phyloP scores from a whole-genome alignment of 2,329 filamentous ascomycete species.

The Erysiphe neolycopersici region DNA sequence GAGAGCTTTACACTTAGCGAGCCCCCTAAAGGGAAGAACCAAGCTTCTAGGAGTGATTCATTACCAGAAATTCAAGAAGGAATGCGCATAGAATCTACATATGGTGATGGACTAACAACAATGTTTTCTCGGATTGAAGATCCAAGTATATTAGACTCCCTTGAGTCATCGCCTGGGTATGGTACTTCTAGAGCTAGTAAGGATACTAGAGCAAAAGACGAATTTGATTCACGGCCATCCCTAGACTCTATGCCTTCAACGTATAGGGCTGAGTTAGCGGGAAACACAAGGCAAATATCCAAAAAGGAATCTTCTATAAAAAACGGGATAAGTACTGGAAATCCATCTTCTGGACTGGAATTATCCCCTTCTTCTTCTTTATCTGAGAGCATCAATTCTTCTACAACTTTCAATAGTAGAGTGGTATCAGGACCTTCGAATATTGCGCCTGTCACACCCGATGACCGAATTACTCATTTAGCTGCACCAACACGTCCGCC shows the following conservation, averaged over 20 bases:
- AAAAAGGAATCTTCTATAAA: conserved; percentile 29
- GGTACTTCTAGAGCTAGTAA: conserved; percentile 27
- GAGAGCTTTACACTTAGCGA: conserved; percentile 62
- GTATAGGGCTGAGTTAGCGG: conserved; percentile 33
- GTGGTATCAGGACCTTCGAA: conserved; percentile 10
- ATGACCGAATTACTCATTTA: conserved; percentile 8
- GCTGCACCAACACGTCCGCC: conserved; percentile 14
- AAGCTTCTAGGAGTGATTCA: conserved; percentile 14
- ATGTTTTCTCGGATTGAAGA: conserved; percentile 7
- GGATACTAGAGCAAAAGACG: conserved; percentile 30
- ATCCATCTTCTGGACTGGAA: conserved; percentile 11
- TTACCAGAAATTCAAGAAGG: conserved; percentile 15
- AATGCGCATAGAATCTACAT: conserved; percentile 14
- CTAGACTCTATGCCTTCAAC: conserved; percentile 10
- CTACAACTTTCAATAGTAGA: conserved; percentile 13
- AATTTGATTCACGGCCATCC: conserved; percentile 20
- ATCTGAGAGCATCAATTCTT: conserved; percentile 10
- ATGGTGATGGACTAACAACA: conserved; percentile 10
- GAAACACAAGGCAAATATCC: conserved; percentile 17
- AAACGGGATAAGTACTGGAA: conserved; percentile 7
- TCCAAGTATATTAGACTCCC: conserved; percentile 6
- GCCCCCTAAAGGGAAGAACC: conserved; percentile 38
- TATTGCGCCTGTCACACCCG: conserved; percentile 7
- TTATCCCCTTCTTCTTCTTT: conserved; percentile 13
- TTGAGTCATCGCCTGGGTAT: conserved; percentile 9